phyloP scores from a whole-genome alignment of 1,284 basidiomycete genomes.

The Ceratobasidium sp. region DNA sequence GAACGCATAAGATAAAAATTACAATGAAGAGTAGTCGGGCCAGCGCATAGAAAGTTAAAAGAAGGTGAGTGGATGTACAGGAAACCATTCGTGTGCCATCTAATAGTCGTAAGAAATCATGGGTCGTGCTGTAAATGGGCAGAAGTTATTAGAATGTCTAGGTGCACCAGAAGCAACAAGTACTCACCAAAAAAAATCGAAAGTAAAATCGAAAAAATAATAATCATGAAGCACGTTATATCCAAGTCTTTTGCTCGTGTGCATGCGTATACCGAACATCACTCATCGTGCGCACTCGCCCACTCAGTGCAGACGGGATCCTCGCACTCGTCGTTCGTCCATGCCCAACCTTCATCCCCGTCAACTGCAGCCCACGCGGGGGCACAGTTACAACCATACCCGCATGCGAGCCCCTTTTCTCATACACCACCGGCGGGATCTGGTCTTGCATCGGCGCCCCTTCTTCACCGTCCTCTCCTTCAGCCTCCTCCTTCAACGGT shows the following conservation, averaged over 20 bases:
- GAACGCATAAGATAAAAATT: background rate
- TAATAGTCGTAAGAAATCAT: slow-evolving; percentile 1
- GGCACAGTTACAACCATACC: slow-evolving; percentile 31
- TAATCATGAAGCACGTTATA: background rate
- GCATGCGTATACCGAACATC: slow-evolving; percentile 19
- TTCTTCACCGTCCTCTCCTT: slow-evolving; percentile 9
- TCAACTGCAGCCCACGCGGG: slow-evolving; percentile 4
- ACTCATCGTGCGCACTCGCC: slow-evolving; percentile 25
- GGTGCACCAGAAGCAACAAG: background rate
- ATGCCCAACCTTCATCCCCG: background rate
- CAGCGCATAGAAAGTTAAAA: background rate
- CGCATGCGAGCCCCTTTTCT: slow-evolving; percentile 36
- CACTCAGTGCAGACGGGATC: background rate
- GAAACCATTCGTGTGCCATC: background rate
- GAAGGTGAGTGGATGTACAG: background rate
- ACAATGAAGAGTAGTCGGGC: background rate
- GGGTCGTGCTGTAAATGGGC: background rate
- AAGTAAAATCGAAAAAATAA: slow-evolving; percentile 15
- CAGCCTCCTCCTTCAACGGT: background rate
- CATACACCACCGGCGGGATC: slow-evolving; percentile 28
- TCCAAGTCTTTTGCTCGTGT: slow-evolving; percentile 19
- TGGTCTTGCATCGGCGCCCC: background rate
- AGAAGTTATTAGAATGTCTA: background rate
- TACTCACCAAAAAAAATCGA: slow-evolving; percentile 32
- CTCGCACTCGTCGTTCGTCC: background rate